Evolutionary conservation across 2,329 filamentous ascomycete genomes (phyloP), one percentile per base, ranked within the genome.

Genomic region (Onygenales sp.): DNA sequence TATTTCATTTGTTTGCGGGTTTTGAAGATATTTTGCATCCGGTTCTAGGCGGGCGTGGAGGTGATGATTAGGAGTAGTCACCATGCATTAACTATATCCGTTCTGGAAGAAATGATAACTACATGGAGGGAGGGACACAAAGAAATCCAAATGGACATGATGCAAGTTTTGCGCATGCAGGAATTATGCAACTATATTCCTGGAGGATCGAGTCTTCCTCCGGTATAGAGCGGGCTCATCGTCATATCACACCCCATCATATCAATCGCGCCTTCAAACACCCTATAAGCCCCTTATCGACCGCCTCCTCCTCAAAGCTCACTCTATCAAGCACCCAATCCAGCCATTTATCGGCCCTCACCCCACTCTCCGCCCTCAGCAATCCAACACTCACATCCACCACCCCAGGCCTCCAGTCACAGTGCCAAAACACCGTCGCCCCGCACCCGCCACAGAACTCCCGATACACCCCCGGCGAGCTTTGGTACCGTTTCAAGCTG

Each of bases 341-440:
- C 43, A 88, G 60, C 80, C 81, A 85, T 0, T 63, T 64, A 61
- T 81, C 77, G 2, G 78, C 81, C 56, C 78, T 73, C 0, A 77
- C 75, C 0, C 82, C 82, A 43, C 77, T 74, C 0, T 63, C 54
- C 0, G 75, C 74, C 43, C 71, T 69, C 5, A 86, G 62, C 41
- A 86, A 59, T 0, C 84, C 84, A 7, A 78, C 76, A 56, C 82
- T 85, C 7, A 87, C 76, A 65, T 87, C 83, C 13, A 87, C 72
- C 14, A 87, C 63, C 3, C 75, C 73, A 0, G 78, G 73, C 41
- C 82, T 70, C 55, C 71, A 69, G 3, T 72, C 67, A 51, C 77
- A 77, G 59, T 80, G 76, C 78, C 80, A 86, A 60, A 86, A 86
- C 2, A 83, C 74, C 0, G 77, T 82, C 0, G 85, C 83, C 1